Base-by-base conservation (phyloP, 345 rosid genomes). In the Tarenaya hassleriana region DNA sequence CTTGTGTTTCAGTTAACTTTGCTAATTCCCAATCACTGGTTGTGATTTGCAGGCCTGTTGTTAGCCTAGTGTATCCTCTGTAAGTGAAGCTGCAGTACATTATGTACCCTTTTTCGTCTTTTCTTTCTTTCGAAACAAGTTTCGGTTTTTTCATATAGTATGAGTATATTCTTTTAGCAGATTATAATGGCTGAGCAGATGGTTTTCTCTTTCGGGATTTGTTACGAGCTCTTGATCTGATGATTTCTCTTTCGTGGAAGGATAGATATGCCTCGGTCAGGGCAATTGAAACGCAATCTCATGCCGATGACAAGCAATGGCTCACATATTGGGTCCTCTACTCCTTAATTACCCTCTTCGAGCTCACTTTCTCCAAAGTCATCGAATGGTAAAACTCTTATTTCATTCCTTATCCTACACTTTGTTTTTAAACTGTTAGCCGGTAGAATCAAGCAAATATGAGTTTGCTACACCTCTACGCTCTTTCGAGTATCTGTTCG, bases 241-340 rank as follows among this genome's bases (percentile, higher is more conserved):
- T 63, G 52, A 10, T 44, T 27, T 6, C 2, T 9, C 33, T 50
- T 15, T 55, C 34, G 52, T 66, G 21, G 34, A n/a, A n/a, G n/a
- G 9, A 12, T 72, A 91, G 96, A 38, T 84, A 87, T 67, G 98
- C 95, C 16, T 84, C 98, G 5, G 67, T 91, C 1, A 70, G 74
- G 66, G 97, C 96, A 38, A 87, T 84, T 64, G 96, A 92, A 79
- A 81, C 90, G 20, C 84, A 78, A 46, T 83, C 97, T 55, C 83
- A 68, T 6, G 69, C 69, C 17, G 98, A 88, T 71, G 98, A 92
- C 66, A 74, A 78, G 61, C 97, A 92, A 45, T 88, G 97, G 98
- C 85, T 92, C 34, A 81, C 97, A 27, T 92, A 92, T 56, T 88
- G 97, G 95, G 86, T 92, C 46, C 88, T 92, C 29, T 88, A 92